Base-by-base conservation (phyloP, 768 basidiomycete species). In the Termitomyces sp. region DNA sequence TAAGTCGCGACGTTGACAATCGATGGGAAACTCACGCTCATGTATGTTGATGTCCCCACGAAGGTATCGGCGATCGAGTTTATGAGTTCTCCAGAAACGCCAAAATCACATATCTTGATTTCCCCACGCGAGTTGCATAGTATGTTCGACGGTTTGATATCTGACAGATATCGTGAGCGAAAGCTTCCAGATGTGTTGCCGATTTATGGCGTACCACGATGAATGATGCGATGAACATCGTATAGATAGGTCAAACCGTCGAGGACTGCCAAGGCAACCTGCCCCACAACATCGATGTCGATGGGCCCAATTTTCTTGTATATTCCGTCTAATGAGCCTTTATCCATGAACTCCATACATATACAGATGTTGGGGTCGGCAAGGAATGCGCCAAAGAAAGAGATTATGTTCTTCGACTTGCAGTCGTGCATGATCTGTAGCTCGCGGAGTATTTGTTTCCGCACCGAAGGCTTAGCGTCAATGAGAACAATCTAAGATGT, bases 381-480 rank as follows among this genome's bases (percentile, higher is more conserved):
- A 33, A 98, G 79, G 75, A 94, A 99, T 53, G 97, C 97, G 60
- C 97, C 97, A 69, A 89, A 95, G 77, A 98, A 99, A 0, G 92
- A 94, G 65, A 99, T 90, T 70, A 99, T 99, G 71, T 94, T 92
- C 55, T 82, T 83, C 7, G 92, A 95, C 63, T 88, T 80, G 74
- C 96, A 98, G 72, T 97, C 91, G 71, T 98, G 93, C 96, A 98
- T 96, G 77, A 99, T 98, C 66, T 98, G 96, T 63, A 99, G 78
- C 70, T 99, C 97, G 52, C 97, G 88, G 38, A 98, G 79, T 66
- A 99, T 98, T 75, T 99, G 97, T 70, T 98, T 99, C 61, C 95
- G 82, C 33, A 98, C 93, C 2, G 92, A 84, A 10, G 94, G 96
- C 70, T 98, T 98, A 32, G 94, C 94, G 73, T 96, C 94, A 71